Base-by-base conservation (phyloP, 2,329 filamentous ascomycete genomes). In the Aspergillus tamarii region DNA sequence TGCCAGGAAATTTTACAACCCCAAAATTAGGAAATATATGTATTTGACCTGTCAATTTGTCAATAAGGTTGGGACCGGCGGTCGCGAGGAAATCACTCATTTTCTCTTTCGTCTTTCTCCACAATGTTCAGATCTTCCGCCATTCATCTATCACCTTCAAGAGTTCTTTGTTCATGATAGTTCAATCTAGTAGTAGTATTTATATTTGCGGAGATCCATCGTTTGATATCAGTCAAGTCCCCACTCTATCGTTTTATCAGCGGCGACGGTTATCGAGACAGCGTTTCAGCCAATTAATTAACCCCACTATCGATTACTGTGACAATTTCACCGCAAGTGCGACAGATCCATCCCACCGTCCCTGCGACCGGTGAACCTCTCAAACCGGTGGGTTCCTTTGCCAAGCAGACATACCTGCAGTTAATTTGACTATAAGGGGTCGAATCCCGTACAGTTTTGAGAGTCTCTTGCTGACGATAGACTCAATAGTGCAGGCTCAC, bases 341-440 rank as follows among this genome's bases (percentile, higher is more conserved):
- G 32, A 55, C 52, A 39, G 32, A 39, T 8, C 23, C 30, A 36
- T 39, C 26, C 23, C 30, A 55, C 34, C 52, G 21, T 55, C 32
- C 14, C 36, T 39, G 34, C 52, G 52, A 55, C 32, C 32, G 52
- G 52, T 55, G 34, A 55, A 26, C 32, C 52, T 55, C 32, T 55
- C 12, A 36, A 23, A 39, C 50, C 21, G 52, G 52, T 55, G 52
- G 16, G 34, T 39, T 34, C 10, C 34, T 14, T 36, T 54, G 30
- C n/a, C 19, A 32, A 34, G 16, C 16, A n/a, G 34, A 32, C 16
- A 53, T 34, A 7, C 19, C 26, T 34, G 30, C 52, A 54, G 30
- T 19, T 30, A 34, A 16, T 36, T 23, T n/a, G 30, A 21, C 32
- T 34, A 30, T 28, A 34, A 34, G 9, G n/a, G 30, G 30, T 54